phyloP scores from a whole-genome alignment of 805 yeast genomes.

The Yamadazyma akitaensis region DNA sequence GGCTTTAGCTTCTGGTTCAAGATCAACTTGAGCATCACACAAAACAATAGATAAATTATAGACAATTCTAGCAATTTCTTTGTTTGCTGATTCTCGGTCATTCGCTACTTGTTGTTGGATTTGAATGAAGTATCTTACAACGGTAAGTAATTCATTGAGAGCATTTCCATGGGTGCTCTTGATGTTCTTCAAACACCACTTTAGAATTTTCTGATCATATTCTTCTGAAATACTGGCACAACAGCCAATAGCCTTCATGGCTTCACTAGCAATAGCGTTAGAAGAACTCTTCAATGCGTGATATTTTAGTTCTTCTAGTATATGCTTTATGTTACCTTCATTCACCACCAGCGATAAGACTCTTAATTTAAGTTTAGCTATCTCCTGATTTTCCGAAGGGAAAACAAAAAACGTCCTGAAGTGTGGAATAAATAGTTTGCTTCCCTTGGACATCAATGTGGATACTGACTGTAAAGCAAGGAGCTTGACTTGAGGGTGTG shows the following conservation, averaged over 20 bases:
- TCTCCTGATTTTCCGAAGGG: slow-evolving; percentile 47
- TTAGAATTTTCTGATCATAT: slow-evolving; percentile 55
- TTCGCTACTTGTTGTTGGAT: slow-evolving; percentile 31
- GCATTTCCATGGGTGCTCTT: slow-evolving; percentile 30
- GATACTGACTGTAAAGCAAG: slow-evolving; percentile 48
- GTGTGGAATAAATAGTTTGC: slow-evolving; percentile 26
- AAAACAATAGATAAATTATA: slow-evolving; percentile 42
- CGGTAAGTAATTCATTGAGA: slow-evolving; percentile 65
- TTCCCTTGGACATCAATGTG: slow-evolving; percentile 33
- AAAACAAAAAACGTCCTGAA: slow-evolving; percentile 51
- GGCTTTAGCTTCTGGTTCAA: slow-evolving; percentile 60
- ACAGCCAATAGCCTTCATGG: slow-evolving; percentile 60
- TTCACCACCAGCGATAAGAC: slow-evolving; percentile 59
- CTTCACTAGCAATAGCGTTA: slow-evolving; percentile 32
- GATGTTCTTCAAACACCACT: slow-evolving; percentile 60
- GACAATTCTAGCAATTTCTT: slow-evolving; percentile 50
- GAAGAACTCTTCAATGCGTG: slow-evolving; percentile 25
- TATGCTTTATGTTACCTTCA: slow-evolving; percentile 46
- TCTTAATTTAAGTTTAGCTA: slow-evolving; percentile 54
- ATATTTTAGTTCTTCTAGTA: slow-evolving; percentile 64
- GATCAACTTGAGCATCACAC: slow-evolving; percentile 16
- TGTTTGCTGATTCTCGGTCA: slow-evolving; percentile 10
- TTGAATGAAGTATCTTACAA: slow-evolving; percentile 70
- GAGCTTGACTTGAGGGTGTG: slow-evolving; percentile 18
- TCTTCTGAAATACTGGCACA: slow-evolving; percentile 49